Evolutionary conservation across 495 filamentous ascomycete species (phyloP).

Genomic region (Penicillium taxi): DNA sequence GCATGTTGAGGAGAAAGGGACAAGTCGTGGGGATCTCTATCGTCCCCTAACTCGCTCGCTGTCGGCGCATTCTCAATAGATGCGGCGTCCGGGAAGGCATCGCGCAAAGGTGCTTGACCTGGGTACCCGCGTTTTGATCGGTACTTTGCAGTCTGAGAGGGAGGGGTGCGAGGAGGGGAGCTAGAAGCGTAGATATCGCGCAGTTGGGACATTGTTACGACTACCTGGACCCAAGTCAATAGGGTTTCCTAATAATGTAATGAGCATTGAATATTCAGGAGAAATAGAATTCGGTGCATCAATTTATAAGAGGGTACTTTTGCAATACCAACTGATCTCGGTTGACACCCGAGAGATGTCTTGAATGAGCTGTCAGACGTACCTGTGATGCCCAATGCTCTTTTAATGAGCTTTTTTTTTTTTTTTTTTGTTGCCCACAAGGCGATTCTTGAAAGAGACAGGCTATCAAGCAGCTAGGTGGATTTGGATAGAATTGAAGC

Average conservation of each 20-base stretch:
- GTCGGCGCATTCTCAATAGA: slow-evolving; percentile 34
- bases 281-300: too few species aligned
- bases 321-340: too few species aligned
- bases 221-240: too few species aligned
- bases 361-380: slow-evolving; percentile 6
- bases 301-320: too few species aligned
- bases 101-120: slow-evolving; percentile 33
- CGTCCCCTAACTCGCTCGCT: slow-evolving; percentile 36
- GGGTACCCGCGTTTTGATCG: slow-evolving; percentile 26
- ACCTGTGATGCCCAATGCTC: slow-evolving; percentile 14
- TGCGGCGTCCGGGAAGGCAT: slow-evolving; percentile 45
- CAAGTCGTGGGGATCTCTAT: slow-evolving; percentile 80
- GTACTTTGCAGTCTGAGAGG: slow-evolving; percentile 27
- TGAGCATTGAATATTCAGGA: too few species aligned
- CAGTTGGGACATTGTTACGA: slow-evolving; percentile 28
- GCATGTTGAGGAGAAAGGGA: slow-evolving; percentile 67
- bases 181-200: slow-evolving; percentile 16
- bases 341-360: too few species aligned
- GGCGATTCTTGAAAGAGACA: too few species aligned
- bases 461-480: too few species aligned
- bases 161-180: slow-evolving; percentile 43
- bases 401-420: neutral
- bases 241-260: too few species aligned
- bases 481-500: too few species aligned
- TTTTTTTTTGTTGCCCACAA: slow-evolving; percentile 7